A percentile compares a stretch with the other conserved stretches of the same genome.
Conservation (phyloP, 2,329 filamentous ascomycete genomes). For the Alternaria panax region DNA sequence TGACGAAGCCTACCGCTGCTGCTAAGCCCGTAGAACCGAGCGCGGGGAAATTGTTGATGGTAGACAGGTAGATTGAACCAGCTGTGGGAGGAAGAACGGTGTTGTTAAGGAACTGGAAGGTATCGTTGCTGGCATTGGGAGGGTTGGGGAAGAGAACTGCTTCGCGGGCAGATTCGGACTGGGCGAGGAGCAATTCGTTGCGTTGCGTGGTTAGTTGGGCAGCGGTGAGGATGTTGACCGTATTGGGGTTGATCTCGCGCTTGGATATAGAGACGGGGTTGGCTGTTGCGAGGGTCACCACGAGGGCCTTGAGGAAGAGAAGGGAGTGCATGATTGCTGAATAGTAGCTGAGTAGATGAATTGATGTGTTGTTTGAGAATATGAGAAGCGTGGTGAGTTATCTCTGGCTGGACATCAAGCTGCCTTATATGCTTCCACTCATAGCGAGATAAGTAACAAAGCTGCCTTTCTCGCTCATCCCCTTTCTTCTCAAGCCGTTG, state of each 20-base stretch:
- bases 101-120: constrained; percentile 38
- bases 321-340: constrained; percentile 15
- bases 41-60: constrained; percentile 65
- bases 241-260: constrained; percentile 23
- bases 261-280: constrained; percentile 17
- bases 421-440: constrained; percentile 1
- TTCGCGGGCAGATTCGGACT: constrained; percentile 24
- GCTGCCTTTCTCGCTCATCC: not conserved
- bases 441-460: not conserved
- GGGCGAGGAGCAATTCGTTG: constrained; percentile 25
- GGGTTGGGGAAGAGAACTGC: constrained; percentile 27
- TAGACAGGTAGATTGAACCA: constrained; percentile 61
- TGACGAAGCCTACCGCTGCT: constrained; percentile 62
- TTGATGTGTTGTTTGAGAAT: not conserved
- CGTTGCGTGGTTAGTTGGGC: constrained; percentile 23
- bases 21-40: constrained; percentile 61
- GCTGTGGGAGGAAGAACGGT: constrained; percentile 50
- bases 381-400: not conserved
- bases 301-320: constrained; percentile 12
- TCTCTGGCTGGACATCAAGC: not conserved
- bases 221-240: constrained; percentile 24
- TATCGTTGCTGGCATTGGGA: constrained; percentile 28
- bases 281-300: constrained; percentile 15
- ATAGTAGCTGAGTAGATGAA: not conserved
- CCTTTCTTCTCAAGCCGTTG: not conserved